A percentile compares a stretch with the other conserved stretches of the same genome.
Evolutionary conservation across 2,329 filamentous ascomycete genomes (phyloP).

Genomic region (Periglandula ipomoeae): DNA sequence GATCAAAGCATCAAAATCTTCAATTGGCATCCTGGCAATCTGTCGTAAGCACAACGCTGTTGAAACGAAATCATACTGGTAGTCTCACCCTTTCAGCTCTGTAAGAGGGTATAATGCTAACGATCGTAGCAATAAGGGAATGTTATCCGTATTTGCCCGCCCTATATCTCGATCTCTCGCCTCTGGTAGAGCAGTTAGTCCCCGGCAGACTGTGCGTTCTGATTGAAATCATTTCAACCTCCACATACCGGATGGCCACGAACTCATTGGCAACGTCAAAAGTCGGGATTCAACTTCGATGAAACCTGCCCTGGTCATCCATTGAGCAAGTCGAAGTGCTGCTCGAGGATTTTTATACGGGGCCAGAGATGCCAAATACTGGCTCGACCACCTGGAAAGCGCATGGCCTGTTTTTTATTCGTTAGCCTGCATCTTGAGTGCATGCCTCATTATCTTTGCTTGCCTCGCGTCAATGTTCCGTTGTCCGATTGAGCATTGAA

Average conservation of each 20-base stretch:
- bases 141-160: constrained; percentile 41
- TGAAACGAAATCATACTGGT: not conserved
- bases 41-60: not conserved
- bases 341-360: constrained; percentile 58
- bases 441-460: constrained; percentile 13
- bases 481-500: constrained; percentile 80
- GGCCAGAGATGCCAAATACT: constrained; percentile 53
- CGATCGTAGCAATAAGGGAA: constrained; percentile 45
- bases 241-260: constrained; percentile 53
- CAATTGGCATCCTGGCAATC: constrained; percentile 40
- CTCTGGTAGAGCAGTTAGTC: constrained; percentile 25
- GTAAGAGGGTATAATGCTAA: constrained; percentile 49
- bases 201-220: not conserved
- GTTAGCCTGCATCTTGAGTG: constrained; percentile 4
- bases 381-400: constrained; percentile 57
- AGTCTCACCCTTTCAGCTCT: constrained; percentile 35
- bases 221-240: not conserved
- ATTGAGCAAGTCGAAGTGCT: constrained; percentile 47
- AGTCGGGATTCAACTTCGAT: constrained; percentile 57
- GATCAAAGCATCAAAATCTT: constrained; percentile 48
- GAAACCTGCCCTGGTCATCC: constrained; percentile 55
- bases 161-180: constrained; percentile 45
- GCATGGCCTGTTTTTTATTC: constrained; percentile 44
- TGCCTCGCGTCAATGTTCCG: constrained; percentile 60
- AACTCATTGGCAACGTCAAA: constrained; percentile 59